Base-by-base conservation (phyloP, 495 filamentous ascomycete genomes). In the Penicillium soppii region DNA sequence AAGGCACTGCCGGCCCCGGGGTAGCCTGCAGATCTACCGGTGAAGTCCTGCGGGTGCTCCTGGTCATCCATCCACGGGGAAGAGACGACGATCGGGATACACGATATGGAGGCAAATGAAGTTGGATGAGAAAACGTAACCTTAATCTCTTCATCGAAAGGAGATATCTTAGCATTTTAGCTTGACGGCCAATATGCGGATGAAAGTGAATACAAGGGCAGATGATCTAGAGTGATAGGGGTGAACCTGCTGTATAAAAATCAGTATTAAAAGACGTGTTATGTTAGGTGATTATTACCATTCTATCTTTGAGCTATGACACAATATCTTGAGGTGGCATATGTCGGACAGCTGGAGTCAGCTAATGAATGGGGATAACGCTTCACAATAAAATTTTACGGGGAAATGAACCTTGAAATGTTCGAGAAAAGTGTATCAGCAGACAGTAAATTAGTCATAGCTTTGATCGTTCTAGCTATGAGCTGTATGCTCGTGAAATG, bases 141-240 rank as follows among this genome's bases (percentile, higher is more conserved):
- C 65, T 23, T 63, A 43, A 25, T 71, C 68, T 47, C 53, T 52
- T 7, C 65, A 63, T 26, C 61, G 68, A 68, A 4, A 71, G 57
- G 1, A 68, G 58, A 17, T 62, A 71, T 13, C 65, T 47, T 2
- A 65, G 67, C 1, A 65, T 66, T 48, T 71, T 4, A 71, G 48
- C 10, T 57, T 68, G 61, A 71, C 67, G 5, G 64, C 16, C 15
- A 71, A 64, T 13, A 62, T 59, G 5, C 65, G 68, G 37, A 67
- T 50, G 25, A 64, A 57, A 3, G 60, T 66, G 43, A 71, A 68
- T 5, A 38, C 53, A 1, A 71, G 59, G 0, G 68, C 47, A 3
- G 27, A 2, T 32, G 61, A 0, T 65, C 68, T 5, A 68, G 57
- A 4, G 63, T 67, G 25, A 71, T 68, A 7, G 64, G 52, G 3